phyloP scores from a whole-genome alignment of 345 rosid genomes.

The Microcos paniculata region DNA sequence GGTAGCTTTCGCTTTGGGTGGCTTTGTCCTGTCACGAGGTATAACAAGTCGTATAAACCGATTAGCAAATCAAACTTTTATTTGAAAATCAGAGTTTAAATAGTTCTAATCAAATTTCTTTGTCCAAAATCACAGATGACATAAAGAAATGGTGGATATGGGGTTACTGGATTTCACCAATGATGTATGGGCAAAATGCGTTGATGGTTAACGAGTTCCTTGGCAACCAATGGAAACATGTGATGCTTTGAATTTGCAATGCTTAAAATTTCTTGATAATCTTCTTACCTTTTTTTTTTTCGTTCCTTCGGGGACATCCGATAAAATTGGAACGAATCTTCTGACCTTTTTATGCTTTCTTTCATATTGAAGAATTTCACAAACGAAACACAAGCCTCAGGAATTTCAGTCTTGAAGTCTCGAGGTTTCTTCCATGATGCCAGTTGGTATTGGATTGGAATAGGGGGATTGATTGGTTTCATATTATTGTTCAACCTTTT shows the following conservation, averaged over 20 bases:
- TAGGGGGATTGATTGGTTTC: slow-evolving; percentile 52
- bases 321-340: too few relatives aligned
- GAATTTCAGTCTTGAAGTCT: slow-evolving; percentile 40
- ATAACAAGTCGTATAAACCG: slow-evolving; percentile 8
- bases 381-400: slow-evolving; percentile 32
- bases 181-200: slow-evolving; percentile 83
- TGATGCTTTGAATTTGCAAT: slow-evolving; percentile 27
- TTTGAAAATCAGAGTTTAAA: neutral
- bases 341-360: neutral
- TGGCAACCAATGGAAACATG: slow-evolving; percentile 62
- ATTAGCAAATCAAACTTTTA: neutral
- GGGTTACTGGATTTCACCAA: slow-evolving; percentile 81
- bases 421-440: slow-evolving; percentile 46
- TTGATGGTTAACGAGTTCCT: slow-evolving; percentile 64
- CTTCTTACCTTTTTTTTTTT: neutral
- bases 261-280: neutral
- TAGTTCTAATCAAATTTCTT: neutral
- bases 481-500: slow-evolving; percentile 46
- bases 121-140: slow-evolving; percentile 42
- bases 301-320: too few relatives aligned
- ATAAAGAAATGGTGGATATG: slow-evolving; percentile 89
- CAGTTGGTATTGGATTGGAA: slow-evolving; percentile 77
- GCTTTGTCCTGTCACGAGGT: slow-evolving; percentile 62
- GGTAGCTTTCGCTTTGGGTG: slow-evolving; percentile 51
- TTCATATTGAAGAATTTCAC: slow-evolving; percentile 20